Base-by-base conservation (phyloP, 1,284 basidiomycete genomes). In the Leccinum solheimii region DNA sequence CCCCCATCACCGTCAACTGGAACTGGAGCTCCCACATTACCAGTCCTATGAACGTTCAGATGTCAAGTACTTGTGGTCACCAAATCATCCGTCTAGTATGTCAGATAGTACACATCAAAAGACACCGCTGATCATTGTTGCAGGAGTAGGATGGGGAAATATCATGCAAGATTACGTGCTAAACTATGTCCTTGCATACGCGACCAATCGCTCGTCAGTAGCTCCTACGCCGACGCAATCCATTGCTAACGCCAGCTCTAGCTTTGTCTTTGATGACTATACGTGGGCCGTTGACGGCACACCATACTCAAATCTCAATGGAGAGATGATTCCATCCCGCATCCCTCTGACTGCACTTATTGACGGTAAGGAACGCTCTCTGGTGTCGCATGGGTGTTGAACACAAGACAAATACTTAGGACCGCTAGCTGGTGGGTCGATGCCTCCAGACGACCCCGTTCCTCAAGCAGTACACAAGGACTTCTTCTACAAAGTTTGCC, bases 261-360 rank as follows among this genome's bases (percentile, higher is more conserved):
- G 78, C 11, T 79, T 72, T 51, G 79, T 79, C 5, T 79, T 79
- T 52, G 76, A 78, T 58, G 74, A 79, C 61, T 79, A 78, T 60
- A 72, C 72, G 0, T 78, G 77, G 76, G 66, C 64, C 56, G 56
- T 53, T 27, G 70, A 70, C 26, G 71, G 65, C 13, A 59, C 65
- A 1, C 69, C 67, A 52, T 77, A 73, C 49, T 71, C 76, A 5
- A 45, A 69, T 13, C 69, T 63, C 23, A 72, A 75, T 36, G 64
- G 74, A 23, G 71, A 71, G 60, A 67, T 71, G 4, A 74, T 78
- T 14, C 76, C 77, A n/a, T 73, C 77, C 43, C 68, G 73, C 56
- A 69, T 77, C 34, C 78, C 78, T 23, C 60, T 77, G 43, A 71
- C 32, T 19, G 70, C 71, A 14, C 48, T 74, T 7, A 36, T 71